Evolutionary conservation across 2,329 filamentous ascomycete genomes (phyloP), one percentile per base, ranked within the genome.

Genomic region (Aspergillus cejpii): DNA sequence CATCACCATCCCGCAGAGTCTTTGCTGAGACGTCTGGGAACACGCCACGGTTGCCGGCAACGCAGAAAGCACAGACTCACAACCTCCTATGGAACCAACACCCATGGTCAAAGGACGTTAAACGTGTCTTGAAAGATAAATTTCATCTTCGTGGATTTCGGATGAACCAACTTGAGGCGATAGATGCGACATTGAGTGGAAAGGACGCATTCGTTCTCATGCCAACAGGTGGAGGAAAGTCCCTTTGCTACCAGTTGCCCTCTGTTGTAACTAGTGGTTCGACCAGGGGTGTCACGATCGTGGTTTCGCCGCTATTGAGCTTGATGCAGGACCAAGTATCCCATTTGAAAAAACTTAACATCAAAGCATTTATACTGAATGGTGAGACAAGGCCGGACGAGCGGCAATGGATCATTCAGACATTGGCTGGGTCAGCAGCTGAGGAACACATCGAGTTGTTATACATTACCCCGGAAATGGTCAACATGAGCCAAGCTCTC

Each of bases 201-300:
- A 83, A 91, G 52, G 91, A 98, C 66, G 84, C 86, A 0, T 98
- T 98, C 63, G 85, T 98, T 12, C 74, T 98, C 29, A 98, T 98
- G 92, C 92, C 94, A 2, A 98, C 92, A 0, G 92, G 92, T 42
- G 92, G 92, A 48, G 92, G 92, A 33, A 98, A 98, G 63, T 97
- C 91, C 1, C 74, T 98, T 1, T 97, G 92, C 65, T 98, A 98
- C 63, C 94, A 98, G 64, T 72, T 98, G 10, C 94, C 92, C 11
- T 87, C 92, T 2, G 79, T 97, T 15, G 76, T 98, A 24, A 79
- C 76, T 38, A 85, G 80, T 37, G 92, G 92, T 34, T 85, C 78
- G 57, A 97, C 91, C 0, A 57, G 51, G 31, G 94, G 92, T 3
- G 82, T 98, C 19, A 97, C 91, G 0, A 77, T 98, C 43, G 92